A percentile compares a stretch with the other conserved stretches of the same genome.
These are phyloP conservation scores for Saccharomycopsis sp. DNA, from an alignment of 805 yeast species.

Conservation along the genomic window DNA sequence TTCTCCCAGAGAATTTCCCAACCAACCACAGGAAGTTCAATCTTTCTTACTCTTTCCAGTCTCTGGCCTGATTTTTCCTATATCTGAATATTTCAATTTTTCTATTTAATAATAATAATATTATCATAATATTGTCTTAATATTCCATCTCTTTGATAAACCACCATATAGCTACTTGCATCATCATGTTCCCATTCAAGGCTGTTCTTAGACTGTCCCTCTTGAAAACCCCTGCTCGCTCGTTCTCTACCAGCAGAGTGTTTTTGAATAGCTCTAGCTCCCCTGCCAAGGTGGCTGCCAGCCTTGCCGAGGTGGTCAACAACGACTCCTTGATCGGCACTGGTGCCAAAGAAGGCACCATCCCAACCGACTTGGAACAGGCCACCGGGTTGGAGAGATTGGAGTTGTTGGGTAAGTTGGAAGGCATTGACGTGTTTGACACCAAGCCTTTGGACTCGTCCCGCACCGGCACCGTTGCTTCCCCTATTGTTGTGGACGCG, in stretches of 20 bases:
- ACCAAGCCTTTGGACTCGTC: slow-evolving; percentile 77
- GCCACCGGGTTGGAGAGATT: slow-evolving; percentile 98
- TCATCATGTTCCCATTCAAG: no score
- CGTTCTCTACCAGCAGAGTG: slow-evolving; percentile 27
- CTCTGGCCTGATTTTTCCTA: no score
- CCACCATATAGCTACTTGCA: no score
- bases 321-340: slow-evolving; percentile 75
- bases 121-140: no score
- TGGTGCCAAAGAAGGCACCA: slow-evolving; percentile 77
- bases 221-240: slow-evolving; percentile 8
- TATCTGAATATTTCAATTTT: no score
- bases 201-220: no score
- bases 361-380: slow-evolving; percentile 92
- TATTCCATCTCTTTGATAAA: no score
- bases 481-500: slow-evolving; percentile 85
- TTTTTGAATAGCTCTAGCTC: slow-evolving; percentile 24
- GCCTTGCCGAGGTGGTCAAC: slow-evolving; percentile 71
- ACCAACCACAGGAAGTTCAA: no score
- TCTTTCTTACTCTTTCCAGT: no score
- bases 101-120: no score
- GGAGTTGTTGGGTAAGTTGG: slow-evolving; percentile 86
- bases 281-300: slow-evolving; percentile 52
- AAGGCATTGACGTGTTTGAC: slow-evolving; percentile 93
- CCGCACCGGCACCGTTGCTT: slow-evolving; percentile 82
- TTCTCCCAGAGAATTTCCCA: no score